Percentiles rank a stretch among this genome's conserved stretches.
phyloP scores from a whole-genome alignment of 331 rosid species.

The Prunus yedoensis region DNA sequence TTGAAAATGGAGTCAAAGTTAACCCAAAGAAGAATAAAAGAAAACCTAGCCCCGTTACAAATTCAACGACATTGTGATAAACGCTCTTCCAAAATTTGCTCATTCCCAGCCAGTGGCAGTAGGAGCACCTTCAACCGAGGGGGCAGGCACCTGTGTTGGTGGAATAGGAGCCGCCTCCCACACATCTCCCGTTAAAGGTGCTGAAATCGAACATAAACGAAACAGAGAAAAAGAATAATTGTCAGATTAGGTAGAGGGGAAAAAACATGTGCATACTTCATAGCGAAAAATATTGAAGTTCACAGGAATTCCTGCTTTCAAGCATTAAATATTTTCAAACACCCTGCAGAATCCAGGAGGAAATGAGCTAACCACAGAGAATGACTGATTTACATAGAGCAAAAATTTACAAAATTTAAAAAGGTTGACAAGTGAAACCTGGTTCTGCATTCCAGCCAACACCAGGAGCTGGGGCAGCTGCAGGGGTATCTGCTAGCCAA shows the following conservation, averaged over 20 bases:
- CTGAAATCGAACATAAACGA: background rate
- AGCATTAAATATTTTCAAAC: background rate
- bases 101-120: slow-evolving; percentile 41
- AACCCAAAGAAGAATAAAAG: background rate
- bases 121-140: slow-evolving; percentile 22
- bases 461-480: slow-evolving; percentile 28
- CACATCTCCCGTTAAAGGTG: slow-evolving; percentile 34
- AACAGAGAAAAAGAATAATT: background rate
- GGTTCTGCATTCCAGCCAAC: slow-evolving; percentile 33
- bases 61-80: background rate
- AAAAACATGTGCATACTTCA: background rate
- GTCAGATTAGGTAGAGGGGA: background rate
- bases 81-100: background rate
- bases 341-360: background rate
- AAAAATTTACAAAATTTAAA: background rate
- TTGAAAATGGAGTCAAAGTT: slow-evolving; percentile 5
- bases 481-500: slow-evolving; percentile 48
- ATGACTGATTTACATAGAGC: background rate
- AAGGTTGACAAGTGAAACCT: slow-evolving; percentile 21
- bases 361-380: background rate
- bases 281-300: background rate
- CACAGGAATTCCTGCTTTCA: background rate
- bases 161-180: slow-evolving; percentile 50
- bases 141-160: slow-evolving; percentile 32
- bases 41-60: background rate